phyloP scores from a whole-genome alignment of 2,329 filamentous ascomycete species.

The Aspergillus fijiensis region DNA sequence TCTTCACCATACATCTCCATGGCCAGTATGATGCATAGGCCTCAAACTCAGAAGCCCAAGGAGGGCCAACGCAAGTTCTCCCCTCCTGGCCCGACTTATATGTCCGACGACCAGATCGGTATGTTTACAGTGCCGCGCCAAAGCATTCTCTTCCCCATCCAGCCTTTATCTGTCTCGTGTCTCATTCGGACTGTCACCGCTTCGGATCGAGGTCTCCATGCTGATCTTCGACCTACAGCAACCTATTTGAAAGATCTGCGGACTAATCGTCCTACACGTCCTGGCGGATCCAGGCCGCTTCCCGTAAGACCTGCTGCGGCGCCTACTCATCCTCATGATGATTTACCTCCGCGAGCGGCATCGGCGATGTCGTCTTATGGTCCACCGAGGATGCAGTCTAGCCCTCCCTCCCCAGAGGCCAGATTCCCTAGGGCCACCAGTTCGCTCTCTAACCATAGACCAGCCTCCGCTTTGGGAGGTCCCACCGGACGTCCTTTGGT shows the following conservation, averaged over 20 bases:
- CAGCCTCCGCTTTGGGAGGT: constrained; percentile 30
- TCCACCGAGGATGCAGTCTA: constrained; percentile 19
- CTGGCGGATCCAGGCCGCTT: constrained; percentile 60
- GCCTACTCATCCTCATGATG: constrained; percentile 24
- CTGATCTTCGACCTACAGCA: constrained; percentile 41
- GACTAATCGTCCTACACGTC: constrained; percentile 56
- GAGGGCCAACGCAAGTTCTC: constrained; percentile 46
- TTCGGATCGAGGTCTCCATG: constrained; percentile 5
- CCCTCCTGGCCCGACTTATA: constrained; percentile 47
- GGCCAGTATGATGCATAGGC: constrained; percentile 41
- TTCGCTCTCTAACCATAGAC: constrained; percentile 41
- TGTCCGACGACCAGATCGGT: constrained; percentile 50
- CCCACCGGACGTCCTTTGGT: constrained; percentile 40
- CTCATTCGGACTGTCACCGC: constrained; percentile 15
- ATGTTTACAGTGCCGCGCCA: constrained; percentile 28
- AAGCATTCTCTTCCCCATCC: constrained; percentile 18
- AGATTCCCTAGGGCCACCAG: constrained; percentile 40
- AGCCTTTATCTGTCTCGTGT: constrained; percentile 10
- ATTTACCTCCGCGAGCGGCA: constrained; percentile 41
- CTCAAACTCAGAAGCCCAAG: constrained; percentile 28
- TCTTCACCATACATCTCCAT: constrained; percentile 7
- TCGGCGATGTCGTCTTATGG: constrained; percentile 45
- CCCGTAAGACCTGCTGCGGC: constrained; percentile 49
- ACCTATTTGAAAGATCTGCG: constrained; percentile 61
- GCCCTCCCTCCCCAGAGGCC: constrained; percentile 20